Evolutionary conservation across 257 asterid species (phyloP).

Genomic region (Gentiana macrophylla): DNA sequence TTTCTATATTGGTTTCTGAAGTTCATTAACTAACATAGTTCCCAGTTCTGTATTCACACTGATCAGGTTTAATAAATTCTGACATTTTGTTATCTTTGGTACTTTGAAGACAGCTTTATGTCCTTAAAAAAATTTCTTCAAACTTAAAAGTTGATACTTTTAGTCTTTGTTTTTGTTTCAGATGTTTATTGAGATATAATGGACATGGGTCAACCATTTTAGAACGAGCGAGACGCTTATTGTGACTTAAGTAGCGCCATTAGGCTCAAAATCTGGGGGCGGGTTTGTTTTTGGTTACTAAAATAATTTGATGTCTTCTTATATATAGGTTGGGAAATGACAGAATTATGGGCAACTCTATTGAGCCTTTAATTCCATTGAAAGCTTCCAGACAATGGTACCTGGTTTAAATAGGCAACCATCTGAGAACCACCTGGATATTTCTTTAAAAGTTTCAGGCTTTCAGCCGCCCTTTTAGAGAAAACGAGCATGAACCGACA

Average conservation of each 20-base stretch:
- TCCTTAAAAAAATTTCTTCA: not conserved
- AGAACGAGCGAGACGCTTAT: not conserved
- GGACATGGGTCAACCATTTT: no score
- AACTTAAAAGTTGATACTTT: not conserved
- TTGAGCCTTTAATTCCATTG: conserved; percentile 1
- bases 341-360: no score
- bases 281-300: not conserved
- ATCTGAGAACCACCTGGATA: conserved; percentile 28
- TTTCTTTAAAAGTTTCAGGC: conserved; percentile 21
- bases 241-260: not conserved
- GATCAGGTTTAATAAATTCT: not conserved
- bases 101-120: not conserved
- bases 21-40: not conserved
- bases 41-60: no score
- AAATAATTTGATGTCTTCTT: conserved; percentile 6
- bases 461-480: conserved; percentile 52
- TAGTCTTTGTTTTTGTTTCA: not conserved
- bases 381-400: no score
- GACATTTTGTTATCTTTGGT: not conserved
- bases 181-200: not conserved
- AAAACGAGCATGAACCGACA: conserved; percentile 44
- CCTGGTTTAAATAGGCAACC: conserved; percentile 13
- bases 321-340: conserved; percentile 2
- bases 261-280: not conserved
- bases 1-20: not conserved